Conservation (phyloP, 78 protist species). For the Cavenderia fasciculata region DNA sequence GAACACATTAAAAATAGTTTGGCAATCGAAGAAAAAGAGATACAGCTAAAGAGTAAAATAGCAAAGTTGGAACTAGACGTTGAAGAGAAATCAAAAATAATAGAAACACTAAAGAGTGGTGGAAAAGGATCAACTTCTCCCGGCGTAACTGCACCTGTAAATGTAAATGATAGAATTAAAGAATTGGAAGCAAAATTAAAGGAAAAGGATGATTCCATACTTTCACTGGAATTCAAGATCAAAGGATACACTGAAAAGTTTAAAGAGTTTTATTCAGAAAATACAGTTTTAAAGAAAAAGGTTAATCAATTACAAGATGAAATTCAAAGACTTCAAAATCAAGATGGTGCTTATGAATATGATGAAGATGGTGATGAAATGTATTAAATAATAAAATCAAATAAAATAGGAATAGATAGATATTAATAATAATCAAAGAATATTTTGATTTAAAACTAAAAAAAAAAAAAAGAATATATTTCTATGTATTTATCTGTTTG, state of each 20-base stretch:
- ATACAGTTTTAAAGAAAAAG: background rate
- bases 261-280: conserved; percentile 23
- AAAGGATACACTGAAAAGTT: conserved; percentile 4
- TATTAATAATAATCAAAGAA: too few species aligned
- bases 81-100: conserved; percentile 26
- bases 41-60: conserved; percentile 17
- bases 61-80: conserved; percentile 31
- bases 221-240: conserved; percentile 6
- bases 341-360: too few species aligned
- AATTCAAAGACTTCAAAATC: too few species aligned
- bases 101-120: background rate
- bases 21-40: background rate
- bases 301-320: background rate
- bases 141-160: background rate
- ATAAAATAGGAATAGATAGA: too few species aligned
- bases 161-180: conserved; percentile 4
- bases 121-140: background rate
- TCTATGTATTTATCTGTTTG: too few species aligned
- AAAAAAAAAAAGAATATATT: too few species aligned
- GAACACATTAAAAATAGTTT: background rate
- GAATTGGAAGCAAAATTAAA: conserved; percentile 39
- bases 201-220: conserved; percentile 26
- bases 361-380: too few species aligned
- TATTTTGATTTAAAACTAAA: too few species aligned
- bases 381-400: too few species aligned